A percentile compares a stretch with the other conserved stretches of the same genome.
Evolutionary conservation across 164 flowering plant species (phyloP).

Genomic region (Vitis rupestris): DNA sequence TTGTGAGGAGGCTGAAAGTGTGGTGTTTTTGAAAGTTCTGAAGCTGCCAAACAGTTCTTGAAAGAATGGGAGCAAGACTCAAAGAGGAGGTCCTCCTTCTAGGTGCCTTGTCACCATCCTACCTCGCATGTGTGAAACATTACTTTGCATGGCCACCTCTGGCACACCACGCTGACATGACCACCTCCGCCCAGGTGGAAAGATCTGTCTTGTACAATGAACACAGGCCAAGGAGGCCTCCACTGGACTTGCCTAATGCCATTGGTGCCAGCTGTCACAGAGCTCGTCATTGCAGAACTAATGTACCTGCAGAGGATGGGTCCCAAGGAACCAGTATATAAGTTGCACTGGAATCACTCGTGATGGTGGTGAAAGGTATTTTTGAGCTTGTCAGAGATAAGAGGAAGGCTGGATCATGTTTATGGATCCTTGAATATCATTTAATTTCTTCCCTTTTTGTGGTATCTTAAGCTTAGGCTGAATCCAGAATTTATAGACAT

Average conservation of each 20-base stretch:
- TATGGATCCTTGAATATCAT: neutral
- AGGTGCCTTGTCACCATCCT: too few species aligned
- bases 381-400: too few species aligned
- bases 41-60: too few species aligned
- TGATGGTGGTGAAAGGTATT: constrained; percentile 77
- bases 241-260: constrained; percentile 95
- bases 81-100: too few species aligned
- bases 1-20: constrained; percentile 31
- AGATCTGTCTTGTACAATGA: constrained; percentile 71
- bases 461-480: too few species aligned
- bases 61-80: too few species aligned
- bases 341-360: constrained; percentile 93
- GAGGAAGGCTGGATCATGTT: too few species aligned
- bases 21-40: too few species aligned
- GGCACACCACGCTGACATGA: too few species aligned
- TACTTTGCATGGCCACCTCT: too few species aligned
- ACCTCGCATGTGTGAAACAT: too few species aligned
- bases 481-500: too few species aligned
- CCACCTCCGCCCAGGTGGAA: constrained; percentile 44
- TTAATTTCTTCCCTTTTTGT: neutral
- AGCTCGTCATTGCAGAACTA: constrained; percentile 79
- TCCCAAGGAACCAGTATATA: constrained; percentile 69
- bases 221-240: constrained; percentile 73
- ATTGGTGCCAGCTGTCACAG: constrained; percentile 90
- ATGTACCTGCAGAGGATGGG: constrained; percentile 81